These are phyloP conservation scores for Asterophora parasitica DNA, from an alignment of 768 basidiomycete species.

Conservation along the genomic window DNA sequence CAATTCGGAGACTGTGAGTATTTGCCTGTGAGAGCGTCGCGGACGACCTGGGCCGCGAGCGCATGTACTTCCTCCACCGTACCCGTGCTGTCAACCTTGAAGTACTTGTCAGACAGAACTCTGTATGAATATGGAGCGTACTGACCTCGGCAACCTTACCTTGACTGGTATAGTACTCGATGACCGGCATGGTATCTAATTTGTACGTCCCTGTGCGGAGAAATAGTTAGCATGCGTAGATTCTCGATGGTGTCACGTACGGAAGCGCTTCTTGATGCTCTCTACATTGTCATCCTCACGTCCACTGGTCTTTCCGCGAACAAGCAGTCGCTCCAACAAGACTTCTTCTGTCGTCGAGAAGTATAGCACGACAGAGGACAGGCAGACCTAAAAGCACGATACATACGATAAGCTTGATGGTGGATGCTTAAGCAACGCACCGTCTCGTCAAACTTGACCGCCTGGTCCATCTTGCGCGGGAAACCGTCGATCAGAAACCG, in stretches of 20 bases:
- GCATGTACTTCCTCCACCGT: constrained; percentile 19
- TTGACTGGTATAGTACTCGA: constrained; percentile 66
- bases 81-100: constrained; percentile 62
- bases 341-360: constrained; percentile 84
- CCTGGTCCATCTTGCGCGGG: constrained; percentile 99
- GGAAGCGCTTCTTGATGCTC: constrained; percentile 95
- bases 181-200: constrained; percentile 89
- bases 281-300: constrained; percentile 94
- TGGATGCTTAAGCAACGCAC: constrained; percentile 36
- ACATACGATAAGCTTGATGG: neutral
- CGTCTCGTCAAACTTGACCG: constrained; percentile 80
- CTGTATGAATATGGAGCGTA: neutral
- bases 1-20: constrained; percentile 9
- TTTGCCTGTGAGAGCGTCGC: constrained; percentile 17
- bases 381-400: constrained; percentile 58
- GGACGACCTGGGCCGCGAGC: constrained; percentile 47
- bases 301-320: constrained; percentile 90
- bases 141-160: constrained; percentile 79
- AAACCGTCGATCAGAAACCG: constrained; percentile 97
- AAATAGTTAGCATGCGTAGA: neutral
- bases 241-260: constrained; percentile 37
- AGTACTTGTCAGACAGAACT: neutral
- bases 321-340: constrained; percentile 80
- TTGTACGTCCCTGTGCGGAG: constrained; percentile 66
- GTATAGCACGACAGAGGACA: constrained; percentile 76